phyloP scores from a whole-genome alignment of 2,329 filamentous ascomycete genomes.

The Talaromyces sp. region DNA sequence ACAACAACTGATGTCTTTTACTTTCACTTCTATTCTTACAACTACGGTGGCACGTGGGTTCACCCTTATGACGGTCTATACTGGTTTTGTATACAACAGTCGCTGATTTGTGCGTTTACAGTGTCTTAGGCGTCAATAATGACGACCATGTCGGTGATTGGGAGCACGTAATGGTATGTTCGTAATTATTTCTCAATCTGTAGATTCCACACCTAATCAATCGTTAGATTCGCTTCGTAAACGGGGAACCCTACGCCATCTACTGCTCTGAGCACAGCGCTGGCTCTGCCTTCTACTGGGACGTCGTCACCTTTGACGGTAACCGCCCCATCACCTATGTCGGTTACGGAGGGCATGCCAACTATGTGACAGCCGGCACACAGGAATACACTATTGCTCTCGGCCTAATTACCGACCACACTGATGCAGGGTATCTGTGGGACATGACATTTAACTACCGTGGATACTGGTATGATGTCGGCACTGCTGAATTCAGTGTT shows the following conservation, averaged over 20 bases:
- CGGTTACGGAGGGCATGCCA: constrained; percentile 10
- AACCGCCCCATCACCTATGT: constrained; percentile 9
- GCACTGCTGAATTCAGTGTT: not conserved
- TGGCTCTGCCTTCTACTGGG: constrained; percentile 12
- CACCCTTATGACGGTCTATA: not conserved
- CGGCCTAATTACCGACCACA: constrained; percentile 3
- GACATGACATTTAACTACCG: constrained; percentile 10
- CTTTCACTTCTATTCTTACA: constrained; percentile 17
- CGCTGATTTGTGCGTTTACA: not conserved
- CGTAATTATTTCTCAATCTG: not conserved
- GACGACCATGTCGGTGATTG: not conserved
- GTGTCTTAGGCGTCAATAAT: not conserved
- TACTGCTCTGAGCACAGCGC: constrained; percentile 13
- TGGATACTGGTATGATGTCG: not conserved
- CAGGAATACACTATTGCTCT: constrained; percentile 15
- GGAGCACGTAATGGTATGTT: not conserved
- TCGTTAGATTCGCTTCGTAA: not conserved
- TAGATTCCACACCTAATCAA: not conserved
- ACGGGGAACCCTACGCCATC: not conserved
- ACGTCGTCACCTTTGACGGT: constrained; percentile 8
- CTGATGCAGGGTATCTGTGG: constrained; percentile 12
- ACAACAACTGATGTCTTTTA: constrained; percentile 15
- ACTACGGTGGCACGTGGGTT: constrained; percentile 12
- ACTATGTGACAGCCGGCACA: constrained; percentile 13
- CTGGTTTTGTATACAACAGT: not conserved